Evolutionary conservation across 2,329 filamentous ascomycete species (phyloP), one percentile per base, ranked within the genome.

Genomic region (Metarhizium guizhouense): DNA sequence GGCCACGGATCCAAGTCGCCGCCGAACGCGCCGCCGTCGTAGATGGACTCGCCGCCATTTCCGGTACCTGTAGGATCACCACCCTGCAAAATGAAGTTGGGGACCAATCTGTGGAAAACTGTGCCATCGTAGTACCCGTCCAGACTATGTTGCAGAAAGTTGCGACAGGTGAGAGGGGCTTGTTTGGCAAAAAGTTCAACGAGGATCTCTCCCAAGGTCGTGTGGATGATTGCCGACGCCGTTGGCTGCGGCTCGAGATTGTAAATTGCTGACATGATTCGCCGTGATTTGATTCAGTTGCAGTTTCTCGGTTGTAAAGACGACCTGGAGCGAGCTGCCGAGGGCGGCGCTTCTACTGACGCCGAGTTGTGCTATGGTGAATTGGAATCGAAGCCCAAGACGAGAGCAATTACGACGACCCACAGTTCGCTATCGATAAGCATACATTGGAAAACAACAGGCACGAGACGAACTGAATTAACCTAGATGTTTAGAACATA

Each of bases 161-260:
- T 97, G 63, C 93, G 90, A 67, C 87, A 91, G 30, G 94, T 88
- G 59, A 96, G 79, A 8, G 94, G 94, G 0, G 90, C 88, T 72
- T 99, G 94, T 68, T 94, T 94, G 18, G 92, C 92, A 77, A 96
- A 99, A 56, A 99, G 85, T 71, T 96, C 90, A 72, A 99, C 82
- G 42, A 88, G 86, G 56, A 99, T 81, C 66, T 96, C 92, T 71
- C 94, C 94, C 49, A 86, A 78, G 6, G 90, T 95, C 10, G 94
- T 99, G 71, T 95, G 87, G 47, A 99, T 79, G 62, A 96, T 85
- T 56, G 89, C 90, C 61, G 94, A 96, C 25, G 88, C 94, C 56
- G 93, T 96, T 49, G 94, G 90, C 67, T 93, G 90, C 53, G 94
- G 93, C 72, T 96, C 93, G 66, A 95, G 89, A 65, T 95, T 95